phyloP scores from a whole-genome alignment of 2,329 filamentous ascomycete genomes.

The Pestalotiopsis sp. region DNA sequence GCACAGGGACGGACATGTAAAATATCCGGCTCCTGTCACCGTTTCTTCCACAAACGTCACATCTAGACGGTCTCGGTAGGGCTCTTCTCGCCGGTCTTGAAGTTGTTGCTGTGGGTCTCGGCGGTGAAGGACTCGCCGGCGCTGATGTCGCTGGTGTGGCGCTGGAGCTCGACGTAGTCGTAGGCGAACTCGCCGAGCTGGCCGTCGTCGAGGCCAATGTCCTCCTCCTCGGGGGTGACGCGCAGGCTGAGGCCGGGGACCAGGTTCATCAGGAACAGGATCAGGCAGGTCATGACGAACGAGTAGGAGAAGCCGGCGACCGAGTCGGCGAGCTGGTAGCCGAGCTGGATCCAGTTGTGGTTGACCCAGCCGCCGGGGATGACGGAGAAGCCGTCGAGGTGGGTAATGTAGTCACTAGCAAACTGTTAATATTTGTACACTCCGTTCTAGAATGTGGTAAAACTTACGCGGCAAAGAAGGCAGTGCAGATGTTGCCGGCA shows the following conservation, averaged over 20 bases:
- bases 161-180: constrained; percentile 73
- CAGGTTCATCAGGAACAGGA: constrained; percentile 70
- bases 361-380: constrained; percentile 69
- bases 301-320: constrained; percentile 65
- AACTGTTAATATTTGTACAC: constrained; percentile 16
- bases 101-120: neutral
- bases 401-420: constrained; percentile 65
- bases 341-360: constrained; percentile 69
- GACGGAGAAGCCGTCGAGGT: constrained; percentile 65
- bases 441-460: neutral
- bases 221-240: constrained; percentile 65
- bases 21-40: neutral
- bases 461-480: constrained; percentile 68
- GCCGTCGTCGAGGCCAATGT: constrained; percentile 70
- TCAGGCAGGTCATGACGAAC: constrained; percentile 66
- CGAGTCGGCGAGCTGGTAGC: constrained; percentile 69
- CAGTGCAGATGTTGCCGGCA: constrained; percentile 76
- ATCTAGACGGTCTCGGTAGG: constrained; percentile 17
- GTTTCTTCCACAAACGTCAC: neutral
- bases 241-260: constrained; percentile 70
- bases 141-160: constrained; percentile 57
- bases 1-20: neutral
- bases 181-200: constrained; percentile 83
- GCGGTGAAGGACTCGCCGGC: constrained; percentile 5
- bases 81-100: constrained; percentile 28